Base-by-base conservation (phyloP, 2,329 filamentous ascomycete genomes). In the Ophiostoma sp. region DNA sequence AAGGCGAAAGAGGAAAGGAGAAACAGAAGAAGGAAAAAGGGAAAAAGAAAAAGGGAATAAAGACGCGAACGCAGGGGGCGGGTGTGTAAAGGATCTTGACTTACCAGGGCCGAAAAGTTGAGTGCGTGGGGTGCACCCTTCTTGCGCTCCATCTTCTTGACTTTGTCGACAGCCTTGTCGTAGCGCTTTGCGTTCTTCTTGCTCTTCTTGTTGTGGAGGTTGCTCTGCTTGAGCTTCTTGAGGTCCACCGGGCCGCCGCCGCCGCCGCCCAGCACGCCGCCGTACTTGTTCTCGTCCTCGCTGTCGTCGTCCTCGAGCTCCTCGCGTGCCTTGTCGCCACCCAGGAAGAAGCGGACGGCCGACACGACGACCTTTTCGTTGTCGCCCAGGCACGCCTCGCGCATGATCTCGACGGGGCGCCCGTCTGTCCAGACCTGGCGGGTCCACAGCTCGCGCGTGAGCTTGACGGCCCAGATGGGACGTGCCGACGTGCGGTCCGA, bases 361-460 rank as follows among this genome's bases (percentile, higher is more conserved):
- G 93, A 92, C 5, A 90, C 83, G 40, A 95, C 87, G 3, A 98
- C 93, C 80, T 99, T 99, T 74, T 96, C 92, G 73, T 97, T 96
- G 66, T 97, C 90, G 3, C 92, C 88, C 68, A 99, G 80, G 67
- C 89, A 88, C 0, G 94, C 93, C 79, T 97, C 91, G 79, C 96
- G 96, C 93, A 99, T 98, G 72, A 98, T 91, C 75, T 97, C 93
- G n/a, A 98, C 95, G 0, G 94, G 89, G 77, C 93, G 70, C 14
- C 93, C 87, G 75, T 99, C 95, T 9, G 91, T 92, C 95, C 95
- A 99, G 72, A 98, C 89, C 74, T 97, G 93, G 64, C 94, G 86
- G 79, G 93, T 96, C 95, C 95, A 99, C 75, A 99, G 82, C 80
- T 99, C 95, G 71, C 94, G 86, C 4, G 93, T 96, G 72, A 99